These are phyloP conservation scores for Hypoxylon rubiginosum DNA, from an alignment of 2,329 filamentous ascomycete genomes.

Conservation along the genomic window DNA sequence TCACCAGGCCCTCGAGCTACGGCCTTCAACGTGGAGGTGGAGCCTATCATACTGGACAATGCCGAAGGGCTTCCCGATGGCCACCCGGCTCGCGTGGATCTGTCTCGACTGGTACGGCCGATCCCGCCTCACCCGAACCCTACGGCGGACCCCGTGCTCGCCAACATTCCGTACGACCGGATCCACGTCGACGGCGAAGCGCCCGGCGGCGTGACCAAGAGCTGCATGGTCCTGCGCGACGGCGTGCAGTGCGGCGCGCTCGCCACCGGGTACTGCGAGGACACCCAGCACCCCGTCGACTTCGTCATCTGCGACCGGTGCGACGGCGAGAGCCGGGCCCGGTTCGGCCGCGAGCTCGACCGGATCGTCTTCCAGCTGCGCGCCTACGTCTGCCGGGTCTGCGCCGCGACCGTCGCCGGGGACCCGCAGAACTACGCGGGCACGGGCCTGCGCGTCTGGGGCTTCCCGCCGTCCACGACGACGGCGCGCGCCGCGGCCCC, in stretches of 20 bases:
- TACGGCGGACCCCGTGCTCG: neutral
- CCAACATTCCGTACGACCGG: conserved; percentile 10
- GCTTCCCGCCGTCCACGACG: conserved; percentile 33
- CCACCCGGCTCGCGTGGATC: neutral
- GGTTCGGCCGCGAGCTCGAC: conserved; percentile 34
- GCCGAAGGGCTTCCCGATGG: neutral
- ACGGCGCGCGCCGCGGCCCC: neutral
- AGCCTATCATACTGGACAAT: neutral
- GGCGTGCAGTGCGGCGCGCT: conserved; percentile 10
- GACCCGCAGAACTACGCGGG: conserved; percentile 6
- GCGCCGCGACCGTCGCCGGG: conserved; percentile 38
- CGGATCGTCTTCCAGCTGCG: conserved; percentile 46
- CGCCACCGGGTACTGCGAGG: conserved; percentile 36
- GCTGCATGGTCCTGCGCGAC: neutral
- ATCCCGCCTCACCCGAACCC: conserved; percentile 23
- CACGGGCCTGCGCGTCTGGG: conserved; percentile 48
- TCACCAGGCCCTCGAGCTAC: neutral
- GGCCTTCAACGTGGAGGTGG: neutral
- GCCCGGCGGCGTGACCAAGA: neutral
- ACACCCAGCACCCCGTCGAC: conserved; percentile 24
- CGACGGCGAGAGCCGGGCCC: conserved; percentile 34
- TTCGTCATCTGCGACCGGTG: conserved; percentile 48
- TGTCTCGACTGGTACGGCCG: neutral
- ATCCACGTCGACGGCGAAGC: neutral
- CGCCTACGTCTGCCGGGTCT: conserved; percentile 54